These are phyloP conservation scores for Polyporus tsugae DNA, from an alignment of 1,284 basidiomycete species.

Conservation along the genomic window DNA sequence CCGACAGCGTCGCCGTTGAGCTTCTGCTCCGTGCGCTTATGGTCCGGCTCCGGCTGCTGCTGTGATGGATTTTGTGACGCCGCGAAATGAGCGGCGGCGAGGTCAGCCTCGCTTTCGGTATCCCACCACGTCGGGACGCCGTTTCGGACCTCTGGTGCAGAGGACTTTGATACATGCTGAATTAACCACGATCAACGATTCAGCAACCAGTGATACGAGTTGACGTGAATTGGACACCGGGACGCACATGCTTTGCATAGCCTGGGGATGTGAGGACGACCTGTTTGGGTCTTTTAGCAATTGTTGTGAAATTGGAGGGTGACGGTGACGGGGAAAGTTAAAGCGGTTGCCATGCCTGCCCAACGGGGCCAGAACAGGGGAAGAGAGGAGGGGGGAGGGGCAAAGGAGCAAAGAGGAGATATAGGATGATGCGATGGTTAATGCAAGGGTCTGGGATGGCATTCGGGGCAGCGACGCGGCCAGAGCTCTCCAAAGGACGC, in stretches of 20 bases:
- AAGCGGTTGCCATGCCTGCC: slow-evolving; percentile 1
- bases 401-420: not conserved
- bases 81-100: slow-evolving; percentile 34
- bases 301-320: not conserved
- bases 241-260: slow-evolving; percentile 69
- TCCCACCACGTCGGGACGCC: slow-evolving; percentile 39
- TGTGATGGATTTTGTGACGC: slow-evolving; percentile 17
- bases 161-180: slow-evolving; percentile 43
- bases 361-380: not conserved
- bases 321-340: not conserved
- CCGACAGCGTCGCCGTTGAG: not conserved
- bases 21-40: slow-evolving; percentile 1
- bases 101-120: slow-evolving; percentile 33
- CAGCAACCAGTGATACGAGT: not conserved
- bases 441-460: not conserved
- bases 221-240: not conserved
- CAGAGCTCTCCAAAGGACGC: not conserved
- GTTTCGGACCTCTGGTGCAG: slow-evolving; percentile 36
- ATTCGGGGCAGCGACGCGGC: not conserved
- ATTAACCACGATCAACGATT: not conserved
- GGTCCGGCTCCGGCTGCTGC: slow-evolving; percentile 2
- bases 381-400: not conserved
- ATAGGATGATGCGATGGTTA: not conserved
- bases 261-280: slow-evolving; percentile 73
- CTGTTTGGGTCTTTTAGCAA: slow-evolving; percentile 44